phyloP scores from a whole-genome alignment of 1,284 basidiomycete genomes.

The Ustilago trichophora region DNA sequence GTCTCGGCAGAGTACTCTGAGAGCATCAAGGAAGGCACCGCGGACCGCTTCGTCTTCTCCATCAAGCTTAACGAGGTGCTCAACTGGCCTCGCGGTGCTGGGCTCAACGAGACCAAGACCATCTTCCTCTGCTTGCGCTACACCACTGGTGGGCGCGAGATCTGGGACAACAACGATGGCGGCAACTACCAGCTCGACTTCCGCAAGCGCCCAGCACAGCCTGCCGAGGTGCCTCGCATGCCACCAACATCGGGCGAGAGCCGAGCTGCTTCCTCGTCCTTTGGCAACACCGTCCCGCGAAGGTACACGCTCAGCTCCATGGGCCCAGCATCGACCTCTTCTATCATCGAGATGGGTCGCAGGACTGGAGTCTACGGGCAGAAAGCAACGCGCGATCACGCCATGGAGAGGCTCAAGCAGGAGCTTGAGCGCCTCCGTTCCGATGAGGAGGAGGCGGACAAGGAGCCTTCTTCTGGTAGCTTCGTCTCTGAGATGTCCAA shows the following conservation, averaged over 20 bases:
- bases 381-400: constrained; percentile 59
- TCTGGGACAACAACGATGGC: constrained; percentile 91
- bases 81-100: constrained; percentile 64
- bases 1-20: constrained; percentile 82
- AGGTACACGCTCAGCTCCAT: constrained; percentile 41
- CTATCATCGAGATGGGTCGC: constrained; percentile 53
- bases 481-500: constrained; percentile 41
- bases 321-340: constrained; percentile 31
- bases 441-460: constrained; percentile 68
- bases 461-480: constrained; percentile 26
- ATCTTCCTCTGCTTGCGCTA: constrained; percentile 84
- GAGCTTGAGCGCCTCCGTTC: constrained; percentile 69
- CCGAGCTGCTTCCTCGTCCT: constrained; percentile 13
- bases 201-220: constrained; percentile 53
- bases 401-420: constrained; percentile 68
- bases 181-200: constrained; percentile 78
- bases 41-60: constrained; percentile 73
- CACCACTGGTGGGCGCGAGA: constrained; percentile 76
- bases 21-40: constrained; percentile 70
- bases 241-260: constrained; percentile 25
- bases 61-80: constrained; percentile 70
- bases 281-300: constrained; percentile 33
- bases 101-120: constrained; percentile 81
- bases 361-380: constrained; percentile 56
- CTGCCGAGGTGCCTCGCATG: constrained; percentile 23